phyloP scores from a whole-genome alignment of 2,329 filamentous ascomycete genomes.

The Fonsecaea pedrosoi region DNA sequence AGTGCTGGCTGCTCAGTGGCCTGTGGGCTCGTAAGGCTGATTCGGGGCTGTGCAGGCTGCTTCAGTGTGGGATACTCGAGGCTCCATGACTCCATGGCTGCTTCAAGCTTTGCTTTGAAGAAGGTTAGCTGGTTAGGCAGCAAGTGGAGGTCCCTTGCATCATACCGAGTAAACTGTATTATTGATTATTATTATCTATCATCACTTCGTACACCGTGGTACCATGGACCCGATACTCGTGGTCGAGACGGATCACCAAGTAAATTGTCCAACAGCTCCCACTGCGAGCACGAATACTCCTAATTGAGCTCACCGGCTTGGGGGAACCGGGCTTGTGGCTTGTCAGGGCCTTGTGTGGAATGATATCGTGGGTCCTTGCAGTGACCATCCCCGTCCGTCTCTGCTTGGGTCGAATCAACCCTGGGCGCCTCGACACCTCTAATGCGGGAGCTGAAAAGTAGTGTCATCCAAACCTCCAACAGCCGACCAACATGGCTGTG shows the following conservation, averaged over 20 bases:
- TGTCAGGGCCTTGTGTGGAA: constrained; percentile 16
- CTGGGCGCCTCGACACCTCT: constrained; percentile 16
- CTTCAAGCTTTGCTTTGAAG: constrained; percentile 1
- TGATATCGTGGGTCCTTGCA: constrained; percentile 20
- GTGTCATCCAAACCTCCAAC: not conserved
- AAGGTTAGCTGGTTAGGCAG: not conserved
- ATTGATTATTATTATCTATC: not conserved
- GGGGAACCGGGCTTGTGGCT: constrained; percentile 13
- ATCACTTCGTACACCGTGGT: not conserved
- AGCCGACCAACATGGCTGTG: not conserved
- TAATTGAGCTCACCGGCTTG: constrained; percentile 13
- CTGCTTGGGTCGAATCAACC: constrained; percentile 13
- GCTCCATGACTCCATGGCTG: not conserved
- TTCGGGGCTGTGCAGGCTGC: constrained; percentile 26
- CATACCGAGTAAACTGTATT: not conserved
- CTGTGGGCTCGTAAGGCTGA: constrained; percentile 30
- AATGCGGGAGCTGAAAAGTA: constrained; percentile 19
- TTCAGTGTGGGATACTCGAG: not conserved
- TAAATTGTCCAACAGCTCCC: not conserved
- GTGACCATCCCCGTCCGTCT: not conserved
- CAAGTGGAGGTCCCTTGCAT: not conserved
- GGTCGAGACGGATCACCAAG: not conserved
- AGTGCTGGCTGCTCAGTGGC: constrained; percentile 10
- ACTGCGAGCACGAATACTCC: not conserved
- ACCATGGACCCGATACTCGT: not conserved